phyloP scores from a whole-genome alignment of 2,329 filamentous ascomycete genomes.

The Colletotrichum gloeosporioides region DNA sequence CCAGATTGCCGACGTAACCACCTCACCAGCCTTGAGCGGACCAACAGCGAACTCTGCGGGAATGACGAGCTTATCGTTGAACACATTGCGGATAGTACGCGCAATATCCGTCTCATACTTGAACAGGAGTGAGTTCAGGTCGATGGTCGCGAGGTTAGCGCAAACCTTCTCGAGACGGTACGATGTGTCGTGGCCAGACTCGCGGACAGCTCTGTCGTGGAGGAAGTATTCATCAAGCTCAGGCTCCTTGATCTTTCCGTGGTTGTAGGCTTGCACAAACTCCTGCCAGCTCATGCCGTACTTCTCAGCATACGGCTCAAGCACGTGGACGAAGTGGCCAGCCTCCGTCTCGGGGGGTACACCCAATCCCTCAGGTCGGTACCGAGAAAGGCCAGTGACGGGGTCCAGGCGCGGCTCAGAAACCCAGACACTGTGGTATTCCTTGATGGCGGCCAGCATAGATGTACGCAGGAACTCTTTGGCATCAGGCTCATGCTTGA shows the following conservation, averaged over 20 bases:
- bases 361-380: conserved; percentile 81
- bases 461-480: conserved; percentile 81
- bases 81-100: conserved; percentile 81
- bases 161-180: conserved; percentile 90
- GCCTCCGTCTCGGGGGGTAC: conserved; percentile 93
- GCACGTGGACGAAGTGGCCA: conserved; percentile 82
- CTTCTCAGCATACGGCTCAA: conserved; percentile 84
- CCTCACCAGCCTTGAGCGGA: conserved; percentile 68
- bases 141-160: conserved; percentile 89
- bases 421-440: conserved; percentile 92
- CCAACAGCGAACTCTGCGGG: conserved; percentile 81
- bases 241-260: conserved; percentile 76
- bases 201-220: conserved; percentile 93
- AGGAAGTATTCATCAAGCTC: conserved; percentile 95
- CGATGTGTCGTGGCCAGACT: conserved; percentile 95
- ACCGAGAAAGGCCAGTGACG: conserved; percentile 80
- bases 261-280: conserved; percentile 90
- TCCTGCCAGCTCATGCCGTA: conserved; percentile 81
- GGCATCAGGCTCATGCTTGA: conserved; percentile 82
- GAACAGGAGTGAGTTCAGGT: conserved; percentile 93
- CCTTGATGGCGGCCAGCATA: conserved; percentile 92
- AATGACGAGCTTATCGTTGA: conserved; percentile 82
- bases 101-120: conserved; percentile 97
- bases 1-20: conserved; percentile 87
- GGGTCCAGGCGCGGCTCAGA: conserved; percentile 78